A percentile compares a stretch with the other conserved stretches of the same genome.
Evolutionary conservation across 1,139 yeast genomes (phyloP).

Genomic region (Candida albicans): DNA sequence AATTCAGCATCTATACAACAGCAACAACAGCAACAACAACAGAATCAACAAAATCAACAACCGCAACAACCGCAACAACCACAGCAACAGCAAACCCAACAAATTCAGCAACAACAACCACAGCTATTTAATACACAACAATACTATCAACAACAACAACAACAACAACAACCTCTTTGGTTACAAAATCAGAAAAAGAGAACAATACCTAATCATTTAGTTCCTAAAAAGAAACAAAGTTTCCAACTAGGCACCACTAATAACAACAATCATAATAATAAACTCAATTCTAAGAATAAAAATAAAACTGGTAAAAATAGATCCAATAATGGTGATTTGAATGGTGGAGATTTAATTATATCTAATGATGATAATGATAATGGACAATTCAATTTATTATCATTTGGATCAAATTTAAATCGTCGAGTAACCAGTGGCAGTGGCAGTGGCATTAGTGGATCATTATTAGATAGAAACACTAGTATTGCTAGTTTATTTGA

Average conservation of each 20-base stretch:
- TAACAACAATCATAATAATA: slow-evolving; percentile 6
- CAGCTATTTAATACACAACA: slow-evolving; percentile 16
- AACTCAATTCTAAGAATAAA: not conserved
- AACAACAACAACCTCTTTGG: slow-evolving; percentile 44
- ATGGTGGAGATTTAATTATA: not conserved
- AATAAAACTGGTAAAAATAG: too few species aligned
- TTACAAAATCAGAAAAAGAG: slow-evolving; percentile 56
- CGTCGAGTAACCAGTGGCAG: not conserved
- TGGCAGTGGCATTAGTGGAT: slow-evolving; percentile 15
- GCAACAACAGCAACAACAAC: slow-evolving; percentile 5
- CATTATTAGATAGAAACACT: slow-evolving; percentile 11
- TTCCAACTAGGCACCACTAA: slow-evolving; percentile 34
- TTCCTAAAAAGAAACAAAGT: slow-evolving; percentile 44
- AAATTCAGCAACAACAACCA: slow-evolving; percentile 11
- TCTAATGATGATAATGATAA: slow-evolving; percentile 15
- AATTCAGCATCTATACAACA: not conserved
- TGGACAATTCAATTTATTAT: slow-evolving; percentile 36
- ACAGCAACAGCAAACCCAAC: slow-evolving; percentile 1
- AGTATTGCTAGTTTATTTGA: slow-evolving; percentile 15
- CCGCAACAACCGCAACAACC: slow-evolving; percentile 7
- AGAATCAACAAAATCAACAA: slow-evolving; percentile 1
- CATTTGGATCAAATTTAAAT: slow-evolving; percentile 33
- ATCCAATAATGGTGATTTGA: not conserved
- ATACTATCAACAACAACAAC: slow-evolving; percentile 3
- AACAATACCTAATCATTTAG: slow-evolving; percentile 56